Evolutionary conservation across 2,329 filamentous ascomycete genomes (phyloP), one percentile per base, ranked within the genome.

Genomic region (Nannizzia gypsea): DNA sequence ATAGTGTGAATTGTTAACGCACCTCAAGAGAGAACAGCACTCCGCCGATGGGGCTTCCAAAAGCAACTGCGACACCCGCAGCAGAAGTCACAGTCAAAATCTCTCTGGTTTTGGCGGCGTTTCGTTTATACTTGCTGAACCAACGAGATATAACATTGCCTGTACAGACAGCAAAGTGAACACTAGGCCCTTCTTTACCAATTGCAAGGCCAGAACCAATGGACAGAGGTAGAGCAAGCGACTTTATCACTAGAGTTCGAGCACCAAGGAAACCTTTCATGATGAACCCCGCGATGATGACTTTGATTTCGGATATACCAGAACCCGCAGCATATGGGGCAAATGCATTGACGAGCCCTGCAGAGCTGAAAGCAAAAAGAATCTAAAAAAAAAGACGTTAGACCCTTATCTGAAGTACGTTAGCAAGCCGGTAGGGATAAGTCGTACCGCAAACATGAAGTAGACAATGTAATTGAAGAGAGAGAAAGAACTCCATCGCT

Each of bases 261-360:
- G 87, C 86, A 20, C 92, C 90, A 15, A 99, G 80, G 69, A 99
- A 99, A 0, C 91, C 93, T 74, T 97, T 96, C 93, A 99, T 99
- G 56, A 97, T 89, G 71, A 99, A 99, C 2, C 93, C 93, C 3
- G 92, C 93, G 69, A 99, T 96, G 70, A 99, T 97, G 74, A 90
- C 96, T 74, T 99, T 99, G 80, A 99, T 99, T 76, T 99, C 93
- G 11, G 90, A 96, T 61, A 99, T 99, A 44, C 93, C 93, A 11
- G 90, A 96, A 15, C 93, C 93, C 36, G 93, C 93, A 9, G 93
- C 93, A 71, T 99, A 99, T 0, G 93, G 93, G 3, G 93, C 91
- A 73, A 93, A 97, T 0, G 84, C 85, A 71, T 90, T 93, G 69
- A 99, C 93, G 44, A 99, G 79, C 40, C 82, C 85, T 0, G 91